Evolutionary conservation across 2,329 filamentous ascomycete species (phyloP), one percentile per base, ranked within the genome.

Genomic region (Fonsecaea pugnacius): DNA sequence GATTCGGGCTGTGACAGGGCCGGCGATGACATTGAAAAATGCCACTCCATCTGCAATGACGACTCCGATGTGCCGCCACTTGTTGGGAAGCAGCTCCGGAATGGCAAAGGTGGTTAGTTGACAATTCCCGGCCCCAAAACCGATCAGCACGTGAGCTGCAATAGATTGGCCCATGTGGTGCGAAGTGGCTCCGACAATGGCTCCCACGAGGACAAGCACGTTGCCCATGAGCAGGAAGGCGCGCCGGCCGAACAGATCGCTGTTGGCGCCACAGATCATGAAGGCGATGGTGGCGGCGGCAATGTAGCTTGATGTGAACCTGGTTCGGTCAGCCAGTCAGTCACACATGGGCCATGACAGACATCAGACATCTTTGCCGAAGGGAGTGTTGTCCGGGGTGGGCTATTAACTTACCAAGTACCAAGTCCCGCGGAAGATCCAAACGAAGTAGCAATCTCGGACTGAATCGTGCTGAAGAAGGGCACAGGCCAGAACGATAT

Each of bases 161-260:
- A 78, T 76, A 46, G 80, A 64, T 6, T 75, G 64, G 10, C 73
- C 77, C 32, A 74, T 76, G 66, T 70, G 78, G 68, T 76, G 79
- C 9, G 79, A 77, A 1, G 75, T 71, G 8, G 74, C 78, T 16
- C 75, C 76, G 3, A 79, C 67, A 12, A 79, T 74, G 61, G 76
- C 73, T 3, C 78, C 77, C 16, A 78, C 62, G 57, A 75, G 75
- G 43, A 75, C 71, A 21, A 78, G 64, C 48, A 79, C 69, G 65
- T 81, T 81, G 16, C 79, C 79, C 18, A 74, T 71, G 1, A 80
- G 73, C 52, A 81, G 71, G 68, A 81, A 80, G 77, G 77, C 80
- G 35, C 79, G 74, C 60, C 81, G 76, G 16, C 81, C 80, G 33
- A 82, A 77, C 12, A 82, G 72, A 69, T 83, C 80, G 12, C 33